Percentiles rank a stretch among this genome's conserved stretches.
Conservation (phyloP, 176 grass and related monocot genomes). For the Aegilops tauschii region DNA sequence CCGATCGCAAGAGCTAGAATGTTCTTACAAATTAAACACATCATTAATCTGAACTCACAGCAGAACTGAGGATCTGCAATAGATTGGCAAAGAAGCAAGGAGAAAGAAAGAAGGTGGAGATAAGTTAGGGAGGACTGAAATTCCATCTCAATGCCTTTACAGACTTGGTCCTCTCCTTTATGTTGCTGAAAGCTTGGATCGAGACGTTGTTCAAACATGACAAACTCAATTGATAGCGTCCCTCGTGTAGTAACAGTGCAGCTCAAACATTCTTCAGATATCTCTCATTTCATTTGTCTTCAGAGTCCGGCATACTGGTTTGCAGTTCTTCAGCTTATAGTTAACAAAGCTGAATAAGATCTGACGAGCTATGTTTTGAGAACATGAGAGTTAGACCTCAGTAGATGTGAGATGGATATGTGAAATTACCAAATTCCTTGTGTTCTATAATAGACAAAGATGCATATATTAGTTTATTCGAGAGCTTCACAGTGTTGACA, state of each 20-base stretch:
- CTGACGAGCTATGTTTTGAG: not conserved
- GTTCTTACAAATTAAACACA: not conserved
- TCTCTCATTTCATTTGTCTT: not conserved
- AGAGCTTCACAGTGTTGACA: not conserved
- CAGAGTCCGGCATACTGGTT: not conserved
- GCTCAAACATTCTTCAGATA: not conserved
- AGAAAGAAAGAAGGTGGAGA: not conserved
- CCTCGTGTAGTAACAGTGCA: not conserved
- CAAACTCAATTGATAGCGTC: not conserved
- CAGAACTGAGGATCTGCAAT: not conserved
- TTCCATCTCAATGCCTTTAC: not conserved
- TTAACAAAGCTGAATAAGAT: not conserved
- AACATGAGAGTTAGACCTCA: not conserved
- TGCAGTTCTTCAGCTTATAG: conserved; percentile 1
- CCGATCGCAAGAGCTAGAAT: not conserved
- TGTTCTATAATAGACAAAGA: not conserved
- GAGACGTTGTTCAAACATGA: not conserved
- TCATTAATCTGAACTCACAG: not conserved
- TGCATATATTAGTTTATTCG: not conserved
- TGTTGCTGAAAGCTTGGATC: not conserved
- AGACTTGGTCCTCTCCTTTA: not conserved
- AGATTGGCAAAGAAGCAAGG: not conserved
- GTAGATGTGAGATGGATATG: not conserved
- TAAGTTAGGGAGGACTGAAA: not conserved
- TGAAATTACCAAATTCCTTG: not conserved